These are phyloP conservation scores for Pulveroboletus frians DNA, from an alignment of 768 basidiomycete genomes.

Conservation along the genomic window DNA sequence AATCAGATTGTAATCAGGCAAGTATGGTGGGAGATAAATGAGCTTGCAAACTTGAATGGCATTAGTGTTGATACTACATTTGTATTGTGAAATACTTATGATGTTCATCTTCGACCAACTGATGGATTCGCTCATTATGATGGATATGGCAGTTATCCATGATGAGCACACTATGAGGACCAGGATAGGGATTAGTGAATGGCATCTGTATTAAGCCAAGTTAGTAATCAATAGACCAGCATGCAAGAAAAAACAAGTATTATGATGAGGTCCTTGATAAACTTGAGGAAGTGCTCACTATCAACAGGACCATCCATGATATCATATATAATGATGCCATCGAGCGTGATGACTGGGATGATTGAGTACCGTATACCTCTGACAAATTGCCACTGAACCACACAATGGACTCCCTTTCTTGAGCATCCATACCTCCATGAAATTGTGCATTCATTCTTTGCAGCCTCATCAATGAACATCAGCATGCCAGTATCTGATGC, in stretches of 20 bases:
- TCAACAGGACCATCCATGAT: conserved; percentile 14
- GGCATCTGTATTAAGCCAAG: background rate
- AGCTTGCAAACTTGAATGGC: conserved; percentile 15
- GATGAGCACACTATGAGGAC: background rate
- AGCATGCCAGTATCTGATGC: too few relatives aligned
- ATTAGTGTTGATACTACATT: too few relatives aligned
- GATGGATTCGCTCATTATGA: background rate
- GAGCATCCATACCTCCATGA: too few relatives aligned
- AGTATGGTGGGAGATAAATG: conserved; percentile 23
- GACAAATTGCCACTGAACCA: background rate
- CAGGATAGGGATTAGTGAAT: conserved; percentile 2
- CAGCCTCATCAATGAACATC: too few relatives aligned
- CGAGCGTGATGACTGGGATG: conserved; percentile 10
- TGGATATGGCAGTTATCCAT: background rate
- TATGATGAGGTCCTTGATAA: conserved; percentile 11
- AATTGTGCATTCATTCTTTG: too few relatives aligned
- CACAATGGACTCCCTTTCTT: background rate
- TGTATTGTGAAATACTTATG: background rate
- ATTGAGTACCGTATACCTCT: conserved; percentile 9
- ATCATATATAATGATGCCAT: conserved; percentile 19
- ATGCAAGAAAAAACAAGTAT: too few relatives aligned
- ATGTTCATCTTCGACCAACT: background rate
- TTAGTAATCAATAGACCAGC: too few relatives aligned
- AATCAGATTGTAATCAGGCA: background rate
- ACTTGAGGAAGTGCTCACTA: conserved; percentile 2